Evolutionary conservation across 1,284 basidiomycete species (phyloP).

Genomic region (Thelephora terrestris): DNA sequence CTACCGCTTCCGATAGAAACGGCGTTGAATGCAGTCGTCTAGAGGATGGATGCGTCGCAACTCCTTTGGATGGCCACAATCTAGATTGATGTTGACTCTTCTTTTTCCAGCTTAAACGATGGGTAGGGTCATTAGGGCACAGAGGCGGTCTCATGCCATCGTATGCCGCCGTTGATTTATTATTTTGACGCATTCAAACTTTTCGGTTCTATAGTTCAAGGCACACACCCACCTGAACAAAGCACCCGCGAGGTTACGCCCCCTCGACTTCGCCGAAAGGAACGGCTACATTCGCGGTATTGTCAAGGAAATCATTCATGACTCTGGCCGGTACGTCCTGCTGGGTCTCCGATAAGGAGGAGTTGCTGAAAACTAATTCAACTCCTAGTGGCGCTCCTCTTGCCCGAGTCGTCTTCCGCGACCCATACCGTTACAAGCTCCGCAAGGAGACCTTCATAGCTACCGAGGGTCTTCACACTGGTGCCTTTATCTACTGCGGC

Average conservation of each 20-base stretch:
- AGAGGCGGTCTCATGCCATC: slow-evolving; percentile 80
- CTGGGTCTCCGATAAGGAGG: no score
- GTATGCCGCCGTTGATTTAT: slow-evolving; percentile 36
- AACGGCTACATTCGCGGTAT: slow-evolving; percentile 98
- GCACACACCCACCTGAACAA: slow-evolving; percentile 96
- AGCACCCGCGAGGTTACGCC: slow-evolving; percentile 85
- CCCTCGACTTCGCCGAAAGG: slow-evolving; percentile 95
- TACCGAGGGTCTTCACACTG: slow-evolving; percentile 97
- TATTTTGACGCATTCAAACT: background rate
- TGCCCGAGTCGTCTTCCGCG: slow-evolving; percentile 97
- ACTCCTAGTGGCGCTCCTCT: slow-evolving; percentile 86
- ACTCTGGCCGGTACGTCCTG: slow-evolving; percentile 85
- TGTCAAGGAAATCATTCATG: slow-evolving; percentile 99
- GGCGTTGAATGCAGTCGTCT: no score
- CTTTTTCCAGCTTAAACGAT: slow-evolving; percentile 45
- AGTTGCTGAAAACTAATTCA: background rate
- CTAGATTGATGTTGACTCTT: slow-evolving; percentile 17
- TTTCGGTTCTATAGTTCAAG: slow-evolving; percentile 59
- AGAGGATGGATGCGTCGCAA: background rate
- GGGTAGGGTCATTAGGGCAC: slow-evolving; percentile 82
- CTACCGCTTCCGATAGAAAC: no score
- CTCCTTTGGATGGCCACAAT: background rate
- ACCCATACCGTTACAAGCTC: slow-evolving; percentile 99
- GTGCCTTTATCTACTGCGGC: slow-evolving; percentile 98
- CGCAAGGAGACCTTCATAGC: slow-evolving; percentile 97